Conservation (phyloP, 2,329 filamentous ascomycete species). For the Tolypocladium cylindrosporum region DNA sequence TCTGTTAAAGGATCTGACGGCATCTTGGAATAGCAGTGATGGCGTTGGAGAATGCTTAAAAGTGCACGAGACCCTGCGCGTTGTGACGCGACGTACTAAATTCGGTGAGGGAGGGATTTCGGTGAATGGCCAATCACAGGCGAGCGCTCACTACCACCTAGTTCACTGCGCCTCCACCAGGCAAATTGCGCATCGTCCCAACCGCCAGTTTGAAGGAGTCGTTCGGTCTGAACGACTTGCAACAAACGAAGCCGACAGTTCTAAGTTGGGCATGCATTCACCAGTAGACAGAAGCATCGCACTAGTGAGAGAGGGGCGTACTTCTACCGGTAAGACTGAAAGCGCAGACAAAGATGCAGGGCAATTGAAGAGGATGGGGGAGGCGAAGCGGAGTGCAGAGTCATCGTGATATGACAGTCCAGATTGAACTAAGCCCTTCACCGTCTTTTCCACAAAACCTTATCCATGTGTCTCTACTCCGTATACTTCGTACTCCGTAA, state of each 20-base stretch:
- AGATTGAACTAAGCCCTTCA: not conserved
- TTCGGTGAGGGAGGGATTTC: not conserved
- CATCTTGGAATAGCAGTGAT: slow-evolving; percentile 22
- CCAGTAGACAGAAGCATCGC: no score
- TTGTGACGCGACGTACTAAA: not conserved
- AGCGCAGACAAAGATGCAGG: not conserved
- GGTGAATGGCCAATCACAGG: not conserved
- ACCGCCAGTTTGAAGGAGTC: not conserved
- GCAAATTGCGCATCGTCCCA: slow-evolving; percentile 10
- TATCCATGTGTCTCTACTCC: not conserved
- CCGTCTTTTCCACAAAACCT: not conserved
- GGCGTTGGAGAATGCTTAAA: slow-evolving; percentile 31
- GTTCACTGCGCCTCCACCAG: slow-evolving; percentile 19
- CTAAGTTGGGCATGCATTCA: no score
- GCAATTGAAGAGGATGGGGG: not conserved
- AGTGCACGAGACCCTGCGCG: not conserved
- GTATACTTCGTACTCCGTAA: no score
- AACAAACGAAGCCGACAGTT: no score
- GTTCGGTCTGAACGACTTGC: no score
- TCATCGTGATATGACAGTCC: not conserved
- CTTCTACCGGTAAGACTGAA: not conserved
- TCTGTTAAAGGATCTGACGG: slow-evolving; percentile 27
- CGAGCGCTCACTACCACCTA: not conserved
- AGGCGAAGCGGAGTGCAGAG: not conserved
- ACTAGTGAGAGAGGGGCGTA: no score